Evolutionary conservation across 768 basidiomycete genomes (phyloP).

Genomic region (Russula vinacea): DNA sequence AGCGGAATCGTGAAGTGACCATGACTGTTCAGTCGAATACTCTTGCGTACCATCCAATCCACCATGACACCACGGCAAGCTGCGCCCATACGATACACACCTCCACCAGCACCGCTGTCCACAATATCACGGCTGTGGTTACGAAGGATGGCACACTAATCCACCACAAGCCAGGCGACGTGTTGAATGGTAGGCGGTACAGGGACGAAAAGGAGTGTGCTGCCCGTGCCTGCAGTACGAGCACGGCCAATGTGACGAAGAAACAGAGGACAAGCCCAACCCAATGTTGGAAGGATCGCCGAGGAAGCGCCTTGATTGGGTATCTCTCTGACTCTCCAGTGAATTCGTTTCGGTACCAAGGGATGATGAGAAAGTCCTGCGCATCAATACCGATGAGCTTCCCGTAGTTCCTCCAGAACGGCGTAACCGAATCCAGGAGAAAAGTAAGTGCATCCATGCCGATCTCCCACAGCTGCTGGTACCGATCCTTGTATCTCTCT

Average conservation of each 20-base stretch:
- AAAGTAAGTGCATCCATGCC: constrained; percentile 76
- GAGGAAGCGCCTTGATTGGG: constrained; percentile 54
- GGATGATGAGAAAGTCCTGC: constrained; percentile 77
- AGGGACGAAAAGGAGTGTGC: constrained; percentile 54
- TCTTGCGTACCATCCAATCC: constrained; percentile 68
- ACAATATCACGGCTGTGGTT: constrained; percentile 62
- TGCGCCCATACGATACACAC: constrained; percentile 55
- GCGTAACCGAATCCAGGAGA: constrained; percentile 70
- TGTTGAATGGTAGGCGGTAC: constrained; percentile 56
- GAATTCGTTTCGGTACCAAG: constrained; percentile 80
- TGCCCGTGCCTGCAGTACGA: constrained; percentile 54
- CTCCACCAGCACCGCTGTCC: constrained; percentile 63
- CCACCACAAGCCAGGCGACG: constrained; percentile 61
- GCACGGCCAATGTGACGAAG: constrained; percentile 46
- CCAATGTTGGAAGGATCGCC: constrained; percentile 68
- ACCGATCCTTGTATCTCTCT: constrained; percentile 76
- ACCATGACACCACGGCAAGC: constrained; percentile 62
- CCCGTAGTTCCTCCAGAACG: constrained; percentile 79
- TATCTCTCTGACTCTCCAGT: constrained; percentile 74
- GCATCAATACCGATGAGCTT: constrained; percentile 79
- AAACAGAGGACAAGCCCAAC: constrained; percentile 55
- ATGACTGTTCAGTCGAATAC: constrained; percentile 41
- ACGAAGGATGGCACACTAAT: constrained; percentile 60
- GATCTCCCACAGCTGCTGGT: constrained; percentile 78
- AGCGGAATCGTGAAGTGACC: neutral